Evolutionary conservation across 2,329 filamentous ascomycete species (phyloP).

Genomic region (Penicillium fuscoglaucum): DNA sequence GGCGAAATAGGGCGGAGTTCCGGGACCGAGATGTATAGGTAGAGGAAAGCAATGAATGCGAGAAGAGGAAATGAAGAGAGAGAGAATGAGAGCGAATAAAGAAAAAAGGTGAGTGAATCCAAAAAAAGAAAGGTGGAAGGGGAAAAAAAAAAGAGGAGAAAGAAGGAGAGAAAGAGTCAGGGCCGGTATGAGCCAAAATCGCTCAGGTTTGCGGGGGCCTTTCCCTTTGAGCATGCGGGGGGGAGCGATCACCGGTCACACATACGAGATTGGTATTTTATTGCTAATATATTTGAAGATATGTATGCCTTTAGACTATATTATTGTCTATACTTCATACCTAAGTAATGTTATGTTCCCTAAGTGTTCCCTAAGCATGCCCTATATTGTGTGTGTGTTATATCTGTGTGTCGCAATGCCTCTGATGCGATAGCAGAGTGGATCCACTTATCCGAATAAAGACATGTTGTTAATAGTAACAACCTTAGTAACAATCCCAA

Average conservation of each 20-base stretch:
- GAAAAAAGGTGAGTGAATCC: conserved; percentile 19
- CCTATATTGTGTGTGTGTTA: background rate
- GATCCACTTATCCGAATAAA: conserved; percentile 1
- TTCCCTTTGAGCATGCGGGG: conserved; percentile 32
- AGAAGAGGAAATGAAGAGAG: conserved; percentile 10
- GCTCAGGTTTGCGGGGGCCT: conserved; percentile 30
- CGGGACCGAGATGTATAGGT: background rate
- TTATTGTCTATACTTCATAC: background rate
- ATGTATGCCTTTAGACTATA: background rate
- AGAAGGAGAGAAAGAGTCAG: conserved; percentile 26
- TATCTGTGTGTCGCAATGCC: background rate
- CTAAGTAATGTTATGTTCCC: too few species aligned
- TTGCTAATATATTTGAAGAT: conserved; percentile 1
- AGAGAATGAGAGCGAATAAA: conserved; percentile 17
- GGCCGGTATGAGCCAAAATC: conserved; percentile 27
- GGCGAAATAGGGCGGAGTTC: conserved; percentile 19
- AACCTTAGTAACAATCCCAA: too few species aligned
- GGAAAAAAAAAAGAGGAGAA: conserved; percentile 16
- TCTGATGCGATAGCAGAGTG: background rate
- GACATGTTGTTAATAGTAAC: background rate
- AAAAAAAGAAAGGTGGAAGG: conserved; percentile 27
- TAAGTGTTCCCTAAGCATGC: background rate
- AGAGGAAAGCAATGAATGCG: conserved; percentile 6
- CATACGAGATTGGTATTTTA: conserved; percentile 10
- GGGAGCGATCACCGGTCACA: conserved; percentile 22